Evolutionary conservation across 148 eudicot genomes (phyloP).

Genomic region (Silene latifolia): DNA sequence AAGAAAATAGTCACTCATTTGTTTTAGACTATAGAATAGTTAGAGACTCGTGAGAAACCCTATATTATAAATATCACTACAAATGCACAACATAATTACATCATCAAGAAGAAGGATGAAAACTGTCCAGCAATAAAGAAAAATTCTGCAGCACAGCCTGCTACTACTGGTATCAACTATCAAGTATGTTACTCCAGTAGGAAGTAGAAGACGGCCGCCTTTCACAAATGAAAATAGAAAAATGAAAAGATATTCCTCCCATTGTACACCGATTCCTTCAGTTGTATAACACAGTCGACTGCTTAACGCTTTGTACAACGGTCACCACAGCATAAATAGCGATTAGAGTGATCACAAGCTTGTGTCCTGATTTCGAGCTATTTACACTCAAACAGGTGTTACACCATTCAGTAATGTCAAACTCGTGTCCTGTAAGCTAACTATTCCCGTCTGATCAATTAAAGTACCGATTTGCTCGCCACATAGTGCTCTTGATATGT

Average conservation of each 20-base stretch:
- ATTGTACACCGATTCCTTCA: no score
- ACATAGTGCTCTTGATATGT: conserved; percentile 84
- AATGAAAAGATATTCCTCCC: neutral
- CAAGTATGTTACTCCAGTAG: neutral
- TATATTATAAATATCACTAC: neutral
- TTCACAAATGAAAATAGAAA: neutral
- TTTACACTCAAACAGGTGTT: conserved; percentile 19
- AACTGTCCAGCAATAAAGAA: neutral
- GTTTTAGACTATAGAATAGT: no score
- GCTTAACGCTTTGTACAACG: conserved; percentile 17
- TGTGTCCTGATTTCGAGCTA: conserved; percentile 1
- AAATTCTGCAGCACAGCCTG: conserved; percentile 19
- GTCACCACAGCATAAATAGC: conserved; percentile 13
- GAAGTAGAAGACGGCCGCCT: conserved; percentile 15
- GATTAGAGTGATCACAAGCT: conserved; percentile 15
- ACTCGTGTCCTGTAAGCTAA: conserved; percentile 31
- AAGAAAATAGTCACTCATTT: neutral
- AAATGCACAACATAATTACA: conserved; percentile 9
- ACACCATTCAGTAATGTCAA: conserved; percentile 11
- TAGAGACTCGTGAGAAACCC: neutral
- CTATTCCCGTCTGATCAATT: conserved; percentile 72
- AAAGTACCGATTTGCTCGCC: conserved; percentile 87
- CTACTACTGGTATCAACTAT: neutral
- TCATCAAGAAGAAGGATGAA: conserved; percentile 1
- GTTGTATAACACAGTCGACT: conserved; percentile 13